Percentiles rank a stretch among this genome's conserved stretches.
Evolutionary conservation across 768 basidiomycete genomes (phyloP).

Genomic region (Cyclocybe cylindracea): DNA sequence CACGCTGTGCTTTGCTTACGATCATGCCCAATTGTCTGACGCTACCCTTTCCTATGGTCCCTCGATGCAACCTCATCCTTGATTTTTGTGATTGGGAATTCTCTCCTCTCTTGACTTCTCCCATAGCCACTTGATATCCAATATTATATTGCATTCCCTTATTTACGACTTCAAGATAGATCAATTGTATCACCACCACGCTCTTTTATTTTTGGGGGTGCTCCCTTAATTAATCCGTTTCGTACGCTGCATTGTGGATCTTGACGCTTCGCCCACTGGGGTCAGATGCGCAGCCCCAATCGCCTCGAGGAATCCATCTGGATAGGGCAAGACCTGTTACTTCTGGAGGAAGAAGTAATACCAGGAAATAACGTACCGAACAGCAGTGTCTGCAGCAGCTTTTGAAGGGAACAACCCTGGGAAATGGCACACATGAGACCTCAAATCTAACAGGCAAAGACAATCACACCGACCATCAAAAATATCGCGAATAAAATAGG

Average conservation of each 20-base stretch:
- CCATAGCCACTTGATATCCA: conserved; percentile 11
- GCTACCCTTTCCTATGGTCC: conserved; percentile 15
- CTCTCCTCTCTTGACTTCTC: conserved; percentile 4
- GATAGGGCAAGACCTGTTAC: conserved; percentile 6
- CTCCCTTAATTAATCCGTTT: conserved; percentile 31
- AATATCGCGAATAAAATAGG: conserved; percentile 87
- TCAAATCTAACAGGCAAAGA: neutral
- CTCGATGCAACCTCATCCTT: conserved; percentile 3
- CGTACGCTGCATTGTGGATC: conserved; percentile 94
- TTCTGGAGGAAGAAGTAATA: conserved; percentile 1
- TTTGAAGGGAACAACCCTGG: conserved; percentile 81
- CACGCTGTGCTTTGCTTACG: conserved; percentile 19
- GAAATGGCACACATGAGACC: conserved; percentile 10
- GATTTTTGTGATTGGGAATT: conserved; percentile 8
- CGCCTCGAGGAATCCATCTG: conserved; percentile 92
- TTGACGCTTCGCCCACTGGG: conserved; percentile 94
- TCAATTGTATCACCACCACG: conserved; percentile 27
- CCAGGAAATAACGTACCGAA: conserved; percentile 56
- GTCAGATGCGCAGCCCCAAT: conserved; percentile 96
- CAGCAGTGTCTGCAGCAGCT: conserved; percentile 87
- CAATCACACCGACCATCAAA: conserved; percentile 66
- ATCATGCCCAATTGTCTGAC: conserved; percentile 21
- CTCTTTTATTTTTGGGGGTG: conserved; percentile 27
- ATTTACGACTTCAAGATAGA: conserved; percentile 28
- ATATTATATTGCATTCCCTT: conserved; percentile 21